Evolutionary conservation across 345 rosid species (phyloP).

Genomic region (Rubroshorea leprosula): DNA sequence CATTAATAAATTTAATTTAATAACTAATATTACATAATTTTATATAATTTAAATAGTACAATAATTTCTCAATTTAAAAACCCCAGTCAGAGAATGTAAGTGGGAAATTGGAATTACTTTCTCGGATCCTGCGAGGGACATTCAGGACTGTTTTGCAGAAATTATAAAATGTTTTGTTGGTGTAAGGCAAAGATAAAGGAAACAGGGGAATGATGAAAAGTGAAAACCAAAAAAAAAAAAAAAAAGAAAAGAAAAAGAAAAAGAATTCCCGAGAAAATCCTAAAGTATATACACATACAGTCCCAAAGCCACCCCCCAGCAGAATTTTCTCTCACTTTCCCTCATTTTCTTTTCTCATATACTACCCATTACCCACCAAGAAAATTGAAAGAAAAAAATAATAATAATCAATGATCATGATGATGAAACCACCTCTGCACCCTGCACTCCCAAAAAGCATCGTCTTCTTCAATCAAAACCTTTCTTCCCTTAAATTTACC

Average conservation of each 20-base stretch:
- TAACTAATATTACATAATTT: too few species aligned
- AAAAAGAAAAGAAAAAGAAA: not conserved
- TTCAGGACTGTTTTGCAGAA: too few species aligned
- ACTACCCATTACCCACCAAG: constrained; percentile 16
- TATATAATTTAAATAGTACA: too few species aligned
- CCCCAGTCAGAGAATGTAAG: too few species aligned
- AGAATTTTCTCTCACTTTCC: not conserved
- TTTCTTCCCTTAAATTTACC: constrained; percentile 50
- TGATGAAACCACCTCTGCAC: constrained; percentile 52
- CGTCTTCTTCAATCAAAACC: constrained; percentile 35
- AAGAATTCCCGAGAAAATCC: not conserved
- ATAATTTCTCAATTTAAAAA: too few species aligned
- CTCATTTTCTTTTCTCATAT: not conserved
- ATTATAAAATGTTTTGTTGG: too few species aligned
- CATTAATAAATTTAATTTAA: too few species aligned
- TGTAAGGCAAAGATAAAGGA: not conserved
- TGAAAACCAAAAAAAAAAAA: not conserved
- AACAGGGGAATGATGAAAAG: not conserved
- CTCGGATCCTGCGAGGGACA: too few species aligned
- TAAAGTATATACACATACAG: not conserved
- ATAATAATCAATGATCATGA: constrained; percentile 28
- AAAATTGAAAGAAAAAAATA: constrained; percentile 20
- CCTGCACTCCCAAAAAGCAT: constrained; percentile 51
- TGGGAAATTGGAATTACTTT: too few species aligned
- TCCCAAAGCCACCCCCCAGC: too few species aligned